A percentile compares a stretch with the other conserved stretches of the same genome.
Evolutionary conservation across 2,329 filamentous ascomycete genomes (phyloP).

Genomic region (Zymoseptoria tritici): DNA sequence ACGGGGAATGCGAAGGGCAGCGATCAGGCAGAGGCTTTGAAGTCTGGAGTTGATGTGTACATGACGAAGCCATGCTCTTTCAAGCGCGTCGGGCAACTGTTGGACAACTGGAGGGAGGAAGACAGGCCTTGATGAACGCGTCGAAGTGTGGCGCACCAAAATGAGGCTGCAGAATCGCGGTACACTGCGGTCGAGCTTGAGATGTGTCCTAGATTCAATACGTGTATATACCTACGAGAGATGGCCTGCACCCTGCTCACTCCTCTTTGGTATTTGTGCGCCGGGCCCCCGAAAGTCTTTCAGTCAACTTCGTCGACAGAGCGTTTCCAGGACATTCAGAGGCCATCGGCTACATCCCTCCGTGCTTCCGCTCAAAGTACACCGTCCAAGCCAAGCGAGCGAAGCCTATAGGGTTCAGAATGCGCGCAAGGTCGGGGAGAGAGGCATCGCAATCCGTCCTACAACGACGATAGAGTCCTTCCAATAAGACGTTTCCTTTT

Average conservation of each 20-base stretch:
- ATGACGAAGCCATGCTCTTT: constrained; percentile 30
- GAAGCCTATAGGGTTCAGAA: no score
- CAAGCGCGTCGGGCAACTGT: constrained; percentile 17
- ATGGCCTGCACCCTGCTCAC: neutral
- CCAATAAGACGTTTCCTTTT: no score
- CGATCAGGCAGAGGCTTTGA: constrained; percentile 23
- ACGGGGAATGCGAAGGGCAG: constrained; percentile 26
- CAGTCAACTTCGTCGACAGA: no score
- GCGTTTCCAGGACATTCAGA: no score
- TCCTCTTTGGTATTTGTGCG: neutral
- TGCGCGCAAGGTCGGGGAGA: no score
- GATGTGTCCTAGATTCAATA: neutral
- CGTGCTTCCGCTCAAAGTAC: no score
- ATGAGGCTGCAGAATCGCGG: neutral
- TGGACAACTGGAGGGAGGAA: constrained; percentile 12
- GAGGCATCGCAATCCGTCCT: no score
- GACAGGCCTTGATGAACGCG: neutral
- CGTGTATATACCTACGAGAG: neutral
- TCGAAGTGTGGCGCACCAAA: neutral
- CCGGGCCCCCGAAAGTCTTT: no score
- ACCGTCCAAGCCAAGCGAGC: no score
- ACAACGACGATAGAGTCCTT: no score
- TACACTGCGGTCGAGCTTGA: neutral
- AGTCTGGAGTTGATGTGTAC: constrained; percentile 26
- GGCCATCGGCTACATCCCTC: no score